Evolutionary conservation across 2,329 filamentous ascomycete species (phyloP), one percentile per base, ranked within the genome.

Genomic region (Penicillium sp.): DNA sequence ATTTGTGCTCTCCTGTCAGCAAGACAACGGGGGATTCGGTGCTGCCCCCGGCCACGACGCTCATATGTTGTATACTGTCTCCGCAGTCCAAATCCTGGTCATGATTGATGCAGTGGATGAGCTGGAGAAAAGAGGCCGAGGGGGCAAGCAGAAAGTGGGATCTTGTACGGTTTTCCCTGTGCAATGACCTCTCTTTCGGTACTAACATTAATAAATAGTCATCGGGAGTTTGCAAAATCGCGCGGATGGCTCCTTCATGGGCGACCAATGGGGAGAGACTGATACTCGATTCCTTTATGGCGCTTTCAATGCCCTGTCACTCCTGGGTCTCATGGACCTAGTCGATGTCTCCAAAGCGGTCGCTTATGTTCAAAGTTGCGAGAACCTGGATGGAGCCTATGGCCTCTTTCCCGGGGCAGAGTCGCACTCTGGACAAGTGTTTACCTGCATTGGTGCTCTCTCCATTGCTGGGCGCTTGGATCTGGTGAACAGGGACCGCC

Each of bases 221-320:
- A 92, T 97, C 66, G 88, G 92, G 59, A 79, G 79, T 59, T 82
- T 97, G 49, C 94, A 99, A 69, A 88, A 96, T 70, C 80, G 78
- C 20, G 80, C 88, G 53, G 90, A 88, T 3, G 94, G 94, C 56
- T 94, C 90, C 0, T 97, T 99, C 73, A 85, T 88, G 52, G 94
- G 94, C 48, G 94, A 99, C 69, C 88, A 96, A 73, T 99, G 92
- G 92, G 94, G 94, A 29, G 94, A 99, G 74, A 88, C 89, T 60
- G 94, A 99, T 74, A 97, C 94, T 0, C 86, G 94, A 23, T 99
- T 99, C 70, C 81, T 99, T 11, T 97, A 96, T 70, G 89, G 89
- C 33, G 92, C 91, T 7, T 81, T 99, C 53, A 96, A 95, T 71
- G 90, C 91, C 0, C 81, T 99, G 15, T 97, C 93, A 0, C 83